A percentile compares a stretch with the other conserved stretches of the same genome.
phyloP scores from a whole-genome alignment of 495 filamentous ascomycete species.

The Hypoxylon subgilvum region DNA sequence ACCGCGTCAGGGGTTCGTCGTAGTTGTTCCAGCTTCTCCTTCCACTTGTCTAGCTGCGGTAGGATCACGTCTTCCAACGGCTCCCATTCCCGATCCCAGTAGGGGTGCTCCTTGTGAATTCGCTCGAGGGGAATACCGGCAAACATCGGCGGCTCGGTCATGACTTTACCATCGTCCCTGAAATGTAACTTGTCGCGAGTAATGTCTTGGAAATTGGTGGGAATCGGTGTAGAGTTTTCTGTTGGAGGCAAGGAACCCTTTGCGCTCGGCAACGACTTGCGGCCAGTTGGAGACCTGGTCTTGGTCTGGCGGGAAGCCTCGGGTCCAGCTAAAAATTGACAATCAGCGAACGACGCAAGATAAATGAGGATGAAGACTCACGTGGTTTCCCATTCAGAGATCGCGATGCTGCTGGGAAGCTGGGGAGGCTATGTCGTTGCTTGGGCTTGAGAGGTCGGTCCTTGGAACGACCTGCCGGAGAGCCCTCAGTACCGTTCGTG shows the following conservation, averaged over 20 bases:
- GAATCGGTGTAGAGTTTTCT: constrained; percentile 25
- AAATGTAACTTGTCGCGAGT: constrained; percentile 46
- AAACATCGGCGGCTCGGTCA: constrained; percentile 50
- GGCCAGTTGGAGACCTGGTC: constrained; percentile 31
- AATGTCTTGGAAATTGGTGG: constrained; percentile 41
- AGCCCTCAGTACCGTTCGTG: neutral
- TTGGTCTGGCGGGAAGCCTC: constrained; percentile 20
- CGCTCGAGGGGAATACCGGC: constrained; percentile 53
- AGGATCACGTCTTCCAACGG: constrained; percentile 42
- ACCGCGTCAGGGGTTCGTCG: constrained; percentile 23
- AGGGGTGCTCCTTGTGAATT: constrained; percentile 49
- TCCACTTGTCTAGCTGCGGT: constrained; percentile 45
- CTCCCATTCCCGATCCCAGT: constrained; percentile 55
- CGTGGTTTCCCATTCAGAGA: constrained; percentile 15
- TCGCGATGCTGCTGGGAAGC: constrained; percentile 17
- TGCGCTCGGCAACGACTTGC: constrained; percentile 40
- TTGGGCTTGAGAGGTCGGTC: constrained; percentile 30
- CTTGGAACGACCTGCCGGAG: constrained; percentile 3
- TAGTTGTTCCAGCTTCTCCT: constrained; percentile 44
- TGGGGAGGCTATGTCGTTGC: constrained; percentile 37
- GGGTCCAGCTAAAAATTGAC: constrained; percentile 9
- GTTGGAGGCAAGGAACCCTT: constrained; percentile 32
- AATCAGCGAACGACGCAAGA: constrained; percentile 3
- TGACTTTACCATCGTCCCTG: constrained; percentile 47
- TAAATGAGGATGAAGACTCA: constrained; percentile 2